Percentiles rank a stretch among this genome's conserved stretches.
phyloP scores from a whole-genome alignment of 2,329 filamentous ascomycete species.

The Ascochyta viciae-villosae region DNA sequence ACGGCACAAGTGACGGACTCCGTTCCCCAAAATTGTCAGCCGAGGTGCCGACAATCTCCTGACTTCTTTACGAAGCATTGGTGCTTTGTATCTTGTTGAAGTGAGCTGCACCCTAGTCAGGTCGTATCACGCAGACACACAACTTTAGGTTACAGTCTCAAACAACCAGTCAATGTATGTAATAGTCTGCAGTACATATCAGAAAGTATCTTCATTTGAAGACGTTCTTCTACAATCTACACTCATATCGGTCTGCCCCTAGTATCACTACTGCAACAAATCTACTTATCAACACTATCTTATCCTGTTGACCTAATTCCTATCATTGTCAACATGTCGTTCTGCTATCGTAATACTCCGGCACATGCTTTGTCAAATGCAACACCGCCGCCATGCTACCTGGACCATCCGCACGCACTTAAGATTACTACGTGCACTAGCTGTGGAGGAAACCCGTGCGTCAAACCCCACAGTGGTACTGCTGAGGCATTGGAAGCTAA shows the following conservation, averaged over 20 bases:
- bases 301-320: neutral
- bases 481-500: neutral
- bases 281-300: neutral
- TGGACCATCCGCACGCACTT: conserved; percentile 8
- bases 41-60: neutral
- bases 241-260: neutral
- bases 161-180: neutral
- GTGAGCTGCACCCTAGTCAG: neutral
- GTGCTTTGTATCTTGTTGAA: neutral
- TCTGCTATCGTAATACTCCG: neutral
- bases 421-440: conserved; percentile 9
- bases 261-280: neutral
- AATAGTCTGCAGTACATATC: neutral
- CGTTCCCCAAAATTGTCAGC: neutral
- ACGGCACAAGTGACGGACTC: neutral
- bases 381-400: conserved; percentile 6
- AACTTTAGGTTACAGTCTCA: neutral
- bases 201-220: neutral
- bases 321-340: neutral
- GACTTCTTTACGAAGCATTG: neutral
- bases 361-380: too few relatives aligned
- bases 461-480: neutral
- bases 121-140: neutral
- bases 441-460: conserved; percentile 16
- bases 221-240: neutral